These are phyloP conservation scores for Takashimella koratensis DNA, from an alignment of 1,284 basidiomycete genomes.

Conservation along the genomic window DNA sequence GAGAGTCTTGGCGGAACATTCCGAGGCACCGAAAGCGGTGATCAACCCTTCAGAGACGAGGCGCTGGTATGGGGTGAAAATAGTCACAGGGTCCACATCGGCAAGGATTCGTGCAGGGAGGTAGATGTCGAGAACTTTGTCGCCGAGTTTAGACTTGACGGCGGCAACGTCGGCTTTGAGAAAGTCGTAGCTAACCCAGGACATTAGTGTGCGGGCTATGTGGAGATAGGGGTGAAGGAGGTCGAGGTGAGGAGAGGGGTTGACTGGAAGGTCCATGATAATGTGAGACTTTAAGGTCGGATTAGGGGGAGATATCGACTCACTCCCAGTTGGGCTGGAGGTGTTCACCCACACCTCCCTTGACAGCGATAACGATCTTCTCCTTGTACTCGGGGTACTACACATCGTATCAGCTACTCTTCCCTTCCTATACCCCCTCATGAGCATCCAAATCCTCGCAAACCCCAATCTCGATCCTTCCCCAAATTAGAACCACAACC, in stretches of 20 bases:
- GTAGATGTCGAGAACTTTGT: slow-evolving; percentile 55
- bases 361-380: slow-evolving; percentile 54
- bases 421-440: slow-evolving; percentile 53
- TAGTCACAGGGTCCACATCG: slow-evolving; percentile 5
- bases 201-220: too few species aligned
- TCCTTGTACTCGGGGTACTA: slow-evolving; percentile 57
- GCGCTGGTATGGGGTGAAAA: slow-evolving; percentile 9
- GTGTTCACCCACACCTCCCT: slow-evolving; percentile 50
- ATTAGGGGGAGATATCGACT: too few species aligned
- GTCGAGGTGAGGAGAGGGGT: background rate
- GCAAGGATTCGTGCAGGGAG: slow-evolving; percentile 15
- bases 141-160: slow-evolving; percentile 33
- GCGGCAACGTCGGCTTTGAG: slow-evolving; percentile 50
- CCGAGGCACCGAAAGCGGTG: slow-evolving; percentile 30
- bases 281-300: too few species aligned
- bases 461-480: too few species aligned
- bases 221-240: background rate
- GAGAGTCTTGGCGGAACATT: slow-evolving; percentile 18
- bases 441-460: too few species aligned
- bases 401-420: too few species aligned
- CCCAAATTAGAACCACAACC: too few species aligned
- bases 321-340: slow-evolving; percentile 15
- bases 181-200: slow-evolving; percentile 39
- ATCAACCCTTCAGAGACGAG: slow-evolving; percentile 36
- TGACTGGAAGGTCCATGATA: too few species aligned